Evolutionary conservation across 306 rosid species (phyloP).

Genomic region (Cucurbita maxima): DNA sequence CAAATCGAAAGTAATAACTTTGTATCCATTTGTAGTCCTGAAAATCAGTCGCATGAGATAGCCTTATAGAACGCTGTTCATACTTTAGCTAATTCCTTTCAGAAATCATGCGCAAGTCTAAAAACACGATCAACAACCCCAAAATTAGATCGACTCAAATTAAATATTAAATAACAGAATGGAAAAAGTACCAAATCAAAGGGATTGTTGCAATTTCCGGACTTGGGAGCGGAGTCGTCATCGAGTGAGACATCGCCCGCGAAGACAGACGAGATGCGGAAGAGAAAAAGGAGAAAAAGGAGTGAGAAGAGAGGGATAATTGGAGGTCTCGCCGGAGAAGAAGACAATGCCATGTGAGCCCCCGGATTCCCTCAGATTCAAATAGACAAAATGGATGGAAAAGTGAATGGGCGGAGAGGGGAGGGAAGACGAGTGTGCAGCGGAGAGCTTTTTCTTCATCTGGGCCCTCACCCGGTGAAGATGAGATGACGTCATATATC

Average conservation of each 20-base stretch:
- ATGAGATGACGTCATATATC: not conserved
- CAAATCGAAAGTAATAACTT: not conserved
- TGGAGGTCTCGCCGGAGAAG: conserved; percentile 1
- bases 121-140: not conserved
- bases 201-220: conserved; percentile 55
- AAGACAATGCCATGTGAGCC: conserved; percentile 19
- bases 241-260: conserved; percentile 31
- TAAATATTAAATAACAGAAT: not conserved
- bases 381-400: not conserved
- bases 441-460: not conserved
- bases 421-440: not conserved
- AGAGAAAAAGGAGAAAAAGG: conserved; percentile 19
- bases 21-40: not conserved
- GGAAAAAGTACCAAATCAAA: conserved; percentile 40
- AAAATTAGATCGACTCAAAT: not conserved
- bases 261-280: conserved; percentile 12
- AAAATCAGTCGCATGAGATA: not conserved
- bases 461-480: not conserved
- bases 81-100: not conserved
- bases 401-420: not conserved
- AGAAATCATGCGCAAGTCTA: not conserved
- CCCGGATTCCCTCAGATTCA: conserved; percentile 5
- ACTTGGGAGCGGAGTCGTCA: conserved; percentile 25
- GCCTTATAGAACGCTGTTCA: not conserved
- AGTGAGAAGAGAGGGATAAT: not conserved